Evolutionary conservation across 805 yeast species (phyloP), one percentile per base, ranked within the genome.

Genomic region (Candida mattraensis): DNA sequence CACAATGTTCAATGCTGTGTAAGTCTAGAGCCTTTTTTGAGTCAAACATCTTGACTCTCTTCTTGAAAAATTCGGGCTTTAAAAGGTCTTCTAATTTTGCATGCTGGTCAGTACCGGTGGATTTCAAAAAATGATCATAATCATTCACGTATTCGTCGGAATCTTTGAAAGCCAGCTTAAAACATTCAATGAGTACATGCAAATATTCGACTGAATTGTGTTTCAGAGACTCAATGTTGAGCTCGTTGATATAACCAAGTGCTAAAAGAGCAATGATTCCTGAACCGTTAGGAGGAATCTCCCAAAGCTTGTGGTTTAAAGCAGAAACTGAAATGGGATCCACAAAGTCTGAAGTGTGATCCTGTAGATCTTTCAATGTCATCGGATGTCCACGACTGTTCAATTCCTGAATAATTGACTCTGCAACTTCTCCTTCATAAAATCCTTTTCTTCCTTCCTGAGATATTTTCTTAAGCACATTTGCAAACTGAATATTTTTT

Each of bases 271-370:
- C 93, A 29, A 85, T 84, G 11, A 85, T 59, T 7, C 94, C 94
- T 35, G 85, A 87, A 4, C 91, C 87, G 57, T 80, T 84, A 10
- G 95, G 95, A 8, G 95, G 93, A 44, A 84, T 78, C 56, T 85
- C 93, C 86, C 89, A 81, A 17, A 85, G 64, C 19, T 67, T 70
- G 31, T 70, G 66, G 9, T 74, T 83, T 30, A 72, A 62, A 37
- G 78, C 68, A 22, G 72, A 69, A 35, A 74, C 57, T 12, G 62
- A 61, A 13, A 84, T 74, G 3, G 94, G 91, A 1, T 79, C 80
- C 17, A 83, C 81, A 47, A 75, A 69, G 0, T 81, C 70, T 2
- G 88, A 74, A 0, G 70, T 61, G 56, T 85, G 93, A 14, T 51
- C 44, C 12, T 59, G 57, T 30, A 85, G 64, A 53, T 85, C 95